A percentile compares a stretch with the other conserved stretches of the same genome.
Evolutionary conservation across 352 stramenopile genomes (phyloP).

Genomic region (Phytophthora uliginosa): DNA sequence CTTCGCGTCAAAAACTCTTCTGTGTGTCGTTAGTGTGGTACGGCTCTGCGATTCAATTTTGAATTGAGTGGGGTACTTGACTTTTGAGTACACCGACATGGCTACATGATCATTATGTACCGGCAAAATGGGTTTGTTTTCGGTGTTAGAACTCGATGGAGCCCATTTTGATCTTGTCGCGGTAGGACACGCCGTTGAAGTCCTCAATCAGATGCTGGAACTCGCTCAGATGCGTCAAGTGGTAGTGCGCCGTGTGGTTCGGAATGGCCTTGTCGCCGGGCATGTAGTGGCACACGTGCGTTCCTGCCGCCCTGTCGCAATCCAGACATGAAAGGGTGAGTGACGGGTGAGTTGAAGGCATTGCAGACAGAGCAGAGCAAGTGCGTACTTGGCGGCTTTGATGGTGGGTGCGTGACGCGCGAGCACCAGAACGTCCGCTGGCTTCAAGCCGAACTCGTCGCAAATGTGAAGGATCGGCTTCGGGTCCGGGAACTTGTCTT

Average conservation of each 20-base stretch:
- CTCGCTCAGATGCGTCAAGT: constrained; percentile 63
- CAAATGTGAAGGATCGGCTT: constrained; percentile 59
- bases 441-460: constrained; percentile 59
- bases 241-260: constrained; percentile 83
- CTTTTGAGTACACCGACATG: neutral
- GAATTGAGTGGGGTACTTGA: constrained; percentile 1
- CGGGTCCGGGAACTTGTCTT: constrained; percentile 57
- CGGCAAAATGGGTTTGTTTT: too few species aligned
- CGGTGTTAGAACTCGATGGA: constrained; percentile 47
- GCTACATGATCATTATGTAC: neutral
- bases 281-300: constrained; percentile 76
- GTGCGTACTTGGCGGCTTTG: constrained; percentile 66
- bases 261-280: constrained; percentile 69
- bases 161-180: constrained; percentile 50
- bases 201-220: constrained; percentile 81
- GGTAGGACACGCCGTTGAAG: constrained; percentile 84
- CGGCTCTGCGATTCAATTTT: constrained; percentile 5
- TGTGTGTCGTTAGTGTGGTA: neutral
- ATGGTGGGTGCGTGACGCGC: constrained; percentile 65
- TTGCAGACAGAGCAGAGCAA: neutral
- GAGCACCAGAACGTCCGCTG: constrained; percentile 67
- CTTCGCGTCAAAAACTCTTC: neutral
- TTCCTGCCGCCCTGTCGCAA: constrained; percentile 52
- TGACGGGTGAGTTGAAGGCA: neutral
- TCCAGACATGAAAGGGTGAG: neutral